phyloP scores from a whole-genome alignment of 2,329 filamentous ascomycete species.

The Dothideomycetes sp. region DNA sequence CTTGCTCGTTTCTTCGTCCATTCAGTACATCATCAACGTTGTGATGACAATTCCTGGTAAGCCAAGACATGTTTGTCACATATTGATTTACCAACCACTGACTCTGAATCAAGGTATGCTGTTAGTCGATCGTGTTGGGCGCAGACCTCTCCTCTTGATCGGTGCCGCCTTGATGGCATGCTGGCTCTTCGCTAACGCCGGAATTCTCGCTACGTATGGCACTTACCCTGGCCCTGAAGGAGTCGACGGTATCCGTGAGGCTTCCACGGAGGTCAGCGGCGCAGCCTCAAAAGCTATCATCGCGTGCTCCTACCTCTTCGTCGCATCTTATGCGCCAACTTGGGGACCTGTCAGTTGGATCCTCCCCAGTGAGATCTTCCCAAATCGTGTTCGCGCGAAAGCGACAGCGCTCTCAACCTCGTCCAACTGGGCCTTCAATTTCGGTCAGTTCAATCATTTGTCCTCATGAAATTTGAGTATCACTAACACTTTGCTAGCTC shows the following conservation, averaged over 20 bases:
- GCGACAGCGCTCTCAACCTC: constrained; percentile 53
- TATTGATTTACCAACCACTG: too few relatives aligned
- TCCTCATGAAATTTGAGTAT: too few relatives aligned
- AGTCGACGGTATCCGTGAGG: constrained; percentile 33
- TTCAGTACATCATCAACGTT: constrained; percentile 73
- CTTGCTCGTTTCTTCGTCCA: constrained; percentile 56
- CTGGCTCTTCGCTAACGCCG: constrained; percentile 54
- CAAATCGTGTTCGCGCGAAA: constrained; percentile 53
- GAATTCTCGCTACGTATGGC: constrained; percentile 53
- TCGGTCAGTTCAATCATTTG: too few relatives aligned
- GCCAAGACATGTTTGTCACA: too few relatives aligned
- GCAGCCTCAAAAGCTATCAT: constrained; percentile 44
- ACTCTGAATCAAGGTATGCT: too few relatives aligned
- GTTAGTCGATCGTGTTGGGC: constrained; percentile 62
- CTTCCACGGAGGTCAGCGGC: constrained; percentile 32
- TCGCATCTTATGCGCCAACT: constrained; percentile 57
- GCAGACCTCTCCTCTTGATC: constrained; percentile 56
- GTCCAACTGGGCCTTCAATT: constrained; percentile 53
- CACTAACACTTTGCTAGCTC: constrained; percentile 21
- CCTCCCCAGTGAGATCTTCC: constrained; percentile 48
- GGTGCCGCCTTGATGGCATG: constrained; percentile 56
- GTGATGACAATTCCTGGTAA: constrained; percentile 67
- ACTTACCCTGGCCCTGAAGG: constrained; percentile 28
- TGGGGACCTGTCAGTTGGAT: constrained; percentile 53
- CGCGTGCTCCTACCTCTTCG: constrained; percentile 63